Conservation (phyloP, 2,329 filamentous ascomycete genomes). For the Orbilia brochopaga region DNA sequence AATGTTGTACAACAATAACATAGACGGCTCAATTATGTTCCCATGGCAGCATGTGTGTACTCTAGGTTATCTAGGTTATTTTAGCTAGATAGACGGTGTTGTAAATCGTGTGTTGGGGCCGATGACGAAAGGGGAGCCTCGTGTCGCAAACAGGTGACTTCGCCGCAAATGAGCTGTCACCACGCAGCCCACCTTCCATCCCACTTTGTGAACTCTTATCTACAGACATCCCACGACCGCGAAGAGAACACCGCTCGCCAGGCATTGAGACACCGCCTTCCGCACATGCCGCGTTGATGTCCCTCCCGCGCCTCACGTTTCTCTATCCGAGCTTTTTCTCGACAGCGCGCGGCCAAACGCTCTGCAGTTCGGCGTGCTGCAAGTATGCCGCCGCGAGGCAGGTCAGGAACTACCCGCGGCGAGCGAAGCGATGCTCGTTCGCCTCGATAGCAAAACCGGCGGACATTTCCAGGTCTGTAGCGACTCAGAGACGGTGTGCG, state of each 20-base stretch:
- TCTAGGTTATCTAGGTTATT: too few species aligned
- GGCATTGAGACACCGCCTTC: neutral
- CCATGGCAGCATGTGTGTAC: too few species aligned
- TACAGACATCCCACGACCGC: neutral
- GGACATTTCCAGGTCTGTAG: slow-evolving; percentile 6
- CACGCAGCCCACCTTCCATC: slow-evolving; percentile 3
- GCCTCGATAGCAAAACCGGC: slow-evolving; percentile 30
- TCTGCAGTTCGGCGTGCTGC: slow-evolving; percentile 37
- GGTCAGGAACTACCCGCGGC: slow-evolving; percentile 31
- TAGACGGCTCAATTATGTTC: too few species aligned
- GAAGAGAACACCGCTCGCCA: neutral
- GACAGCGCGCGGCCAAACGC: slow-evolving; percentile 32
- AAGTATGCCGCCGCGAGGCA: slow-evolving; percentile 35
- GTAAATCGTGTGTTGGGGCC: slow-evolving; percentile 13
- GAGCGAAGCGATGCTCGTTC: slow-evolving; percentile 41
- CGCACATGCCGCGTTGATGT: slow-evolving; percentile 22
- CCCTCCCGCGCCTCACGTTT: slow-evolving; percentile 43
- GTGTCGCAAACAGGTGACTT: slow-evolving; percentile 24
- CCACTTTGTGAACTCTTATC: too few species aligned
- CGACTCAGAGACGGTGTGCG: slow-evolving; percentile 24
- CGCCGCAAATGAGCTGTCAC: slow-evolving; percentile 2
- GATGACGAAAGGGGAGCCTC: slow-evolving; percentile 33
- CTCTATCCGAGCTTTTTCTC: slow-evolving; percentile 47
- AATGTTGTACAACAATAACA: neutral
- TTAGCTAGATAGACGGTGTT: neutral